phyloP scores from a whole-genome alignment of 805 yeast genomes.

The Spathaspora sp. region DNA sequence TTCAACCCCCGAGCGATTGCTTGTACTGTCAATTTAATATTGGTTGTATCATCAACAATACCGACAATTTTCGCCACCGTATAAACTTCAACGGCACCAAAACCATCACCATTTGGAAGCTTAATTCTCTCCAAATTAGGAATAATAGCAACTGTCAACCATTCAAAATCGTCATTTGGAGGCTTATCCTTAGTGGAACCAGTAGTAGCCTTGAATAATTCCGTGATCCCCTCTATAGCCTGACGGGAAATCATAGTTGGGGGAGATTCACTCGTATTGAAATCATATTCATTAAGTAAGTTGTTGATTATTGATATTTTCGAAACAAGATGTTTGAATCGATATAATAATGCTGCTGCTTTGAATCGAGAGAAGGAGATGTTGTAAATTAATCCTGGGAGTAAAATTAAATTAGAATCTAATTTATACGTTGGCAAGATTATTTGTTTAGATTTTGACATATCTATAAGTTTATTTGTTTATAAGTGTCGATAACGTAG shows the following conservation, averaged over 20 bases:
- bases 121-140: slow-evolving; percentile 31
- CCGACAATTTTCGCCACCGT: slow-evolving; percentile 48
- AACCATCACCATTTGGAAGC: slow-evolving; percentile 5
- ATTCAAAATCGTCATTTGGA: slow-evolving; percentile 19
- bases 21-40: slow-evolving; percentile 44
- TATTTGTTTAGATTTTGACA: slow-evolving; percentile 11
- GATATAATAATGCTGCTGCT: slow-evolving; percentile 45
- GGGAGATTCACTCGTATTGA: slow-evolving; percentile 13
- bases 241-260: slow-evolving; percentile 24
- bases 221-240: slow-evolving; percentile 28
- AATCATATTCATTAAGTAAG: slow-evolving; percentile 33
- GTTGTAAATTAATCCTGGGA: slow-evolving; percentile 63
- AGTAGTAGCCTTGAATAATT: slow-evolving; percentile 11
- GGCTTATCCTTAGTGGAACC: neutral
- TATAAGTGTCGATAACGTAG: neutral
- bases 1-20: slow-evolving; percentile 45
- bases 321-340: slow-evolving; percentile 30
- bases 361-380: slow-evolving; percentile 47
- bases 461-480: neutral
- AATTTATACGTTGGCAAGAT: slow-evolving; percentile 37
- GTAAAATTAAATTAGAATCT: slow-evolving; percentile 44
- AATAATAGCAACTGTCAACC: slow-evolving; percentile 33
- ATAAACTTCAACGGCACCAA: slow-evolving; percentile 17
- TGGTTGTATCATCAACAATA: slow-evolving; percentile 40
- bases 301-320: slow-evolving; percentile 25